A percentile compares a stretch with the other conserved stretches of the same genome.
phyloP scores from a whole-genome alignment of 345 rosid species.

The Litchi chinensis region DNA sequence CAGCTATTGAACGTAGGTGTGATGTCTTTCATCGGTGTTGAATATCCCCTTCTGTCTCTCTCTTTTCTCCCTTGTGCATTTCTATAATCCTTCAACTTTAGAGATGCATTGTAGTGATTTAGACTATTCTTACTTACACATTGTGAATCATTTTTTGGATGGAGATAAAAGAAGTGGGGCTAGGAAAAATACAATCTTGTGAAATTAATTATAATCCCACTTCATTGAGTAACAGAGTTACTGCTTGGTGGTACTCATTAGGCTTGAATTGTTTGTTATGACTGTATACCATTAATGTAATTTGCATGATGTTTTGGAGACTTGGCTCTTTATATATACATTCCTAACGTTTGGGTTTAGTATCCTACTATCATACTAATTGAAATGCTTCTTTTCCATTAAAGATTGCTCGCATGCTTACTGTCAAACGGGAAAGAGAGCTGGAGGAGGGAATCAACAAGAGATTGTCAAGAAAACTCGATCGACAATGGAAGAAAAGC shows the following conservation, averaged over 20 bases:
- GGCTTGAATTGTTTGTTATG: background rate
- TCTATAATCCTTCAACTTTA: background rate
- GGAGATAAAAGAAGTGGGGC: background rate
- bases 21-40: background rate
- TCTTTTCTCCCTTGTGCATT: background rate
- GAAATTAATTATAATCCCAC: background rate
- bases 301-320: background rate
- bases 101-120: background rate
- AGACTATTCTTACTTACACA: no score
- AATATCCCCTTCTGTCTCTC: background rate
- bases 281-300: background rate
- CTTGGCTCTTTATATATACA: background rate
- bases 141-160: background rate
- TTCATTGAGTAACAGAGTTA: background rate
- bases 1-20: background rate
- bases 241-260: background rate
- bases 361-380: conserved; percentile 3
- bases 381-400: conserved; percentile 10
- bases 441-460: conserved; percentile 81
- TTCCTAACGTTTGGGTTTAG: background rate
- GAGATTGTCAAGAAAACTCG: conserved; percentile 90
- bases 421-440: conserved; percentile 90
- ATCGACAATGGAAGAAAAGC: conserved; percentile 86
- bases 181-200: background rate
- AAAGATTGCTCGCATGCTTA: conserved; percentile 78